Base-by-base conservation (phyloP, 2,329 filamentous ascomycete genomes). In the Trichoderma guizhouense region DNA sequence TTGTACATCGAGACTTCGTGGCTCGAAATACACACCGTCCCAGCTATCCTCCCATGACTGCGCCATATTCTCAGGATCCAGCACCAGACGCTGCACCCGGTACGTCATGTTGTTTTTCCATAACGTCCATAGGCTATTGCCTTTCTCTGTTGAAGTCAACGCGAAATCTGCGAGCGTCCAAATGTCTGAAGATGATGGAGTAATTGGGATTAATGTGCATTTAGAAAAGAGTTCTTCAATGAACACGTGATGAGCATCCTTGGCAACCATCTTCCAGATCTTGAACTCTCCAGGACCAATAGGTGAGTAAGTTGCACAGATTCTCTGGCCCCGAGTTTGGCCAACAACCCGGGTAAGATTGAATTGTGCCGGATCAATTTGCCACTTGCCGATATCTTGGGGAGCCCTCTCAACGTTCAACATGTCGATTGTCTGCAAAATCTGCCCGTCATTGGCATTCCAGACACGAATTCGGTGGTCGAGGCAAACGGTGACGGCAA, bases 271-370 rank as follows among this genome's bases (percentile, higher is more conserved):
- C 74, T 84, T 86, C 93, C 95, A 99, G 79, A 99, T 95, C 80
- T 97, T 98, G 86, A 99, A 98, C 79, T 95, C 92, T 43, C 96
- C 93, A 53, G 91, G 89, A 34, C 94, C 92, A 74, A 96, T 90
- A 0, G 96, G 95, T 12, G 95, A 98, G 81, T 94, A 97, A 9
- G 94, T 95, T 47, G 93, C 90, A 68, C 95, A 88, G 15, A 89
- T 79, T 51, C 86, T 83, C 69, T 84, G 84, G 18, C 88, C 88
- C 30, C 84, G 83, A 55, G 79, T 83, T 53, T 83, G 85, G 15
- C 90, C 89, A 68, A 95, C 86, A 21, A 97, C 85, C 71, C 91
- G 90, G 71, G 98, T 86, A 14, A 97, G 86, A 72, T 93, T 93
- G 15, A 89, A 88, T 77, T 96, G 93, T 6, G 90, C 89, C 1